Percentiles rank a stretch among this genome's conserved stretches.
Conservation (phyloP, 1,139 yeast species). For the Yamadazyma trypodendri region DNA sequence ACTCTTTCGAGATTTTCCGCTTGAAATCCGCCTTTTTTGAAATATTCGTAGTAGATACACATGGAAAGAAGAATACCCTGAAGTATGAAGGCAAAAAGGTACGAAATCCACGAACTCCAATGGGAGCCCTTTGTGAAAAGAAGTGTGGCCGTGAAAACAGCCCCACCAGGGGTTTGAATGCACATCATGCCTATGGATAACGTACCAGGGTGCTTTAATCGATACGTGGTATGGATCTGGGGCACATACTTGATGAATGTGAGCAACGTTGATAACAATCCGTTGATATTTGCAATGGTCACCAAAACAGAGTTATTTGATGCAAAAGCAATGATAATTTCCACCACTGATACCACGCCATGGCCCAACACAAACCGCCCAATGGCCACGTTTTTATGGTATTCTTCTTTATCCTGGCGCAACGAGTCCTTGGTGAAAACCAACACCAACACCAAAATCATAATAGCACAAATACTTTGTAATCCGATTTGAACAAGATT, state of each 20-base stretch:
- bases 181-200: slow-evolving; percentile 80
- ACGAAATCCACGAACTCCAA: slow-evolving; percentile 89
- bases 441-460: slow-evolving; percentile 58
- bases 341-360: slow-evolving; percentile 32
- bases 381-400: slow-evolving; percentile 37
- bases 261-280: slow-evolving; percentile 58
- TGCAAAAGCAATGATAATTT: slow-evolving; percentile 32
- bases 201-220: slow-evolving; percentile 75
- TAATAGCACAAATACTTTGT: slow-evolving; percentile 64
- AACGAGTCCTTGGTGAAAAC: slow-evolving; percentile 44
- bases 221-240: slow-evolving; percentile 70
- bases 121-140: slow-evolving; percentile 72
- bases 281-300: slow-evolving; percentile 58
- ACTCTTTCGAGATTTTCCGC: slow-evolving; percentile 32
- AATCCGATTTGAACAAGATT: slow-evolving; percentile 69
- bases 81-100: slow-evolving; percentile 66
- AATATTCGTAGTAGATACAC: slow-evolving; percentile 41
- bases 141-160: slow-evolving; percentile 68
- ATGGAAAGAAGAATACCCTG: slow-evolving; percentile 49
- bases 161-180: slow-evolving; percentile 90
- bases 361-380: slow-evolving; percentile 41
- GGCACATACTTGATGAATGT: slow-evolving; percentile 79
- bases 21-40: slow-evolving; percentile 24
- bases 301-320: slow-evolving; percentile 20
- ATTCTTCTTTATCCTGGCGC: slow-evolving; percentile 48